phyloP scores from a whole-genome alignment of 169 alveolate species.

The Amoebophrya sp. region DNA sequence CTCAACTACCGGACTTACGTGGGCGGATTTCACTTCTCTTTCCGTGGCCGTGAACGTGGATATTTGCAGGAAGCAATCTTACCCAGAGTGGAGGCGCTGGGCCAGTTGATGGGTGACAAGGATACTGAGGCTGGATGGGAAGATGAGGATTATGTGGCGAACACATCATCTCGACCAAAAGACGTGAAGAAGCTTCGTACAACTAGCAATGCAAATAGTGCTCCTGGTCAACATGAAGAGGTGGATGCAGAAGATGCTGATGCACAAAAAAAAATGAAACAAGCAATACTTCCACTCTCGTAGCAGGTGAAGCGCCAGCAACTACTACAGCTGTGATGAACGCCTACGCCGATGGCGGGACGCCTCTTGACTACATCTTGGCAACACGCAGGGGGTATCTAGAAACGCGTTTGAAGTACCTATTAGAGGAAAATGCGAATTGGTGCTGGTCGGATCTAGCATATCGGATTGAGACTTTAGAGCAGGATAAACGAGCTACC shows the following conservation, averaged over 20 bases:
- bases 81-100: not conserved
- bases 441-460: not conserved
- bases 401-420: not conserved
- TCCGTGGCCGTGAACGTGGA: not conserved
- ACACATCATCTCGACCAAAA: not conserved
- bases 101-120: not conserved
- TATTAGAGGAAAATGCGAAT: too few species aligned
- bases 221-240: too few species aligned
- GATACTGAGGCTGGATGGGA: not conserved
- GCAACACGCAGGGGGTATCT: not conserved
- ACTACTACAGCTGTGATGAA: too few species aligned
- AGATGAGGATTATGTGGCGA: not conserved
- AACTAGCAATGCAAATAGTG: too few species aligned
- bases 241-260: too few species aligned
- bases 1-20: not conserved
- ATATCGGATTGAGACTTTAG: not conserved
- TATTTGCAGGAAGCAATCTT: not conserved
- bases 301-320: too few species aligned
- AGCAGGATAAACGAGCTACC: not conserved
- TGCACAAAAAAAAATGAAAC: too few species aligned
- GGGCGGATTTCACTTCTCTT: not conserved
- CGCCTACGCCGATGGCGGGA: constrained; percentile 8
- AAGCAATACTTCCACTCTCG: too few species aligned
- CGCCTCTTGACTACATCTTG: not conserved
- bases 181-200: not conserved